Percentiles rank a stretch among this genome's conserved stretches.
phyloP scores from a whole-genome alignment of 2,329 filamentous ascomycete species.

The Exserohilum turcica region DNA sequence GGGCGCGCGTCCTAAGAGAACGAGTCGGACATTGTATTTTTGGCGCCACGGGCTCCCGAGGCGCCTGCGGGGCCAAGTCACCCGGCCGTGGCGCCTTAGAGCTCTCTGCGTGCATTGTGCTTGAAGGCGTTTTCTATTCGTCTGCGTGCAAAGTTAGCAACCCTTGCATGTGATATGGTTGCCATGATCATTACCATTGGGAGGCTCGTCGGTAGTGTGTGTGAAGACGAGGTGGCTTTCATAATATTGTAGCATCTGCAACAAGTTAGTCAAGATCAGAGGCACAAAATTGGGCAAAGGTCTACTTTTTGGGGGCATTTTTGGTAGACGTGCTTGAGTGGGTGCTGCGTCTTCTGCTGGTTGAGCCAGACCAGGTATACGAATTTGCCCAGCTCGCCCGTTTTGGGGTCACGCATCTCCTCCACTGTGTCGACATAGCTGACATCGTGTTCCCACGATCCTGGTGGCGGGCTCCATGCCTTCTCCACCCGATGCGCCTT shows the following conservation, averaged over 20 bases:
- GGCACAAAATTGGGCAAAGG: not conserved
- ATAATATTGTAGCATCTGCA: constrained; percentile 55
- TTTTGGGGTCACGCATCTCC: constrained; percentile 55
- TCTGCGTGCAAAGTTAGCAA: constrained; percentile 5
- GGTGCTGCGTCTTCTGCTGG: constrained; percentile 74
- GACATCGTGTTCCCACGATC: constrained; percentile 78
- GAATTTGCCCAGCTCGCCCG: constrained; percentile 59
- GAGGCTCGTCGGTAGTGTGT: constrained; percentile 9
- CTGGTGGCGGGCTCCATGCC: constrained; percentile 70
- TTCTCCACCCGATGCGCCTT: constrained; percentile 50
- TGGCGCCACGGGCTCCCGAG: not conserved
- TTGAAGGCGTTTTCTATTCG: constrained; percentile 8
- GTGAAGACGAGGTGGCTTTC: constrained; percentile 53
- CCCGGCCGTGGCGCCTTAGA: not conserved
- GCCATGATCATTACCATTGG: constrained; percentile 23
- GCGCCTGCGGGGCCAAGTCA: not conserved
- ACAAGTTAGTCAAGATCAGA: constrained; percentile 2
- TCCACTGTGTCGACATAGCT: constrained; percentile 73
- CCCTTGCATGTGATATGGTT: constrained; percentile 7
- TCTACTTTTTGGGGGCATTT: constrained; percentile 76
- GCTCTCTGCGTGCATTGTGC: not conserved
- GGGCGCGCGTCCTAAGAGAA: not conserved
- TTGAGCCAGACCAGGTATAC: constrained; percentile 78
- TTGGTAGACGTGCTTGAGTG: constrained; percentile 69
- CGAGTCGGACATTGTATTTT: not conserved